These are phyloP conservation scores for Inonotus hispidus DNA, from an alignment of 1,284 basidiomycete genomes.

Conservation along the genomic window DNA sequence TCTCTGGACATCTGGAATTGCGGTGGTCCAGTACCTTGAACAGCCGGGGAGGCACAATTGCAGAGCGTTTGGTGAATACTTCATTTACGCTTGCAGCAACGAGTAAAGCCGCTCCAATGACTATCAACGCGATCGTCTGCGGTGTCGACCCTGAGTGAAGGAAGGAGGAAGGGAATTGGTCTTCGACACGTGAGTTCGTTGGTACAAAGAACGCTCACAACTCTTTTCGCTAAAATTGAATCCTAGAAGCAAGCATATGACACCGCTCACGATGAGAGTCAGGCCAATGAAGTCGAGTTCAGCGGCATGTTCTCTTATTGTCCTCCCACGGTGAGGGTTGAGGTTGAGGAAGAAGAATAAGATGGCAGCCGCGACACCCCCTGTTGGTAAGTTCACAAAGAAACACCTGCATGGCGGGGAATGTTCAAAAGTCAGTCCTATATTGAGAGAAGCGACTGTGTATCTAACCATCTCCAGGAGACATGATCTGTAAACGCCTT, in stretches of 20 bases:
- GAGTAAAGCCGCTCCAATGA: constrained; percentile 59
- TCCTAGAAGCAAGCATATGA: constrained; percentile 75
- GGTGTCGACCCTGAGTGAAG: constrained; percentile 31
- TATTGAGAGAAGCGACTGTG: background rate
- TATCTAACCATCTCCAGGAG: constrained; percentile 62
- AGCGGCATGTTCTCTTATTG: constrained; percentile 49
- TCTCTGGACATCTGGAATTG: background rate
- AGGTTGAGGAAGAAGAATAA: constrained; percentile 82
- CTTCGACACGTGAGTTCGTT: background rate
- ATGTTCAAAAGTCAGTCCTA: background rate
- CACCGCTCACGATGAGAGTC: constrained; percentile 62
- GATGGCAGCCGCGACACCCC: constrained; percentile 63
- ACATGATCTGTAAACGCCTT: constrained; percentile 67
- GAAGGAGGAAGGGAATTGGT: background rate
- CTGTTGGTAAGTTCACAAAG: constrained; percentile 76
- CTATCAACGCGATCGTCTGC: constrained; percentile 70
- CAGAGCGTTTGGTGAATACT: constrained; percentile 61
- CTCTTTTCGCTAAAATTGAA: constrained; percentile 71
- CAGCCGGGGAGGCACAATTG: constrained; percentile 76
- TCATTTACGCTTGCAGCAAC: constrained; percentile 60
- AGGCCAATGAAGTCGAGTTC: constrained; percentile 81
- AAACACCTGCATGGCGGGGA: constrained; percentile 49
- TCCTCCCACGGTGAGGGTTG: constrained; percentile 61
- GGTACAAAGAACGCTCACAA: constrained; percentile 39
- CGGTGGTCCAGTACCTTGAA: constrained; percentile 48